phyloP scores from a whole-genome alignment of 2,329 filamentous ascomycete genomes.

The Sarocladiaceae sp. region DNA sequence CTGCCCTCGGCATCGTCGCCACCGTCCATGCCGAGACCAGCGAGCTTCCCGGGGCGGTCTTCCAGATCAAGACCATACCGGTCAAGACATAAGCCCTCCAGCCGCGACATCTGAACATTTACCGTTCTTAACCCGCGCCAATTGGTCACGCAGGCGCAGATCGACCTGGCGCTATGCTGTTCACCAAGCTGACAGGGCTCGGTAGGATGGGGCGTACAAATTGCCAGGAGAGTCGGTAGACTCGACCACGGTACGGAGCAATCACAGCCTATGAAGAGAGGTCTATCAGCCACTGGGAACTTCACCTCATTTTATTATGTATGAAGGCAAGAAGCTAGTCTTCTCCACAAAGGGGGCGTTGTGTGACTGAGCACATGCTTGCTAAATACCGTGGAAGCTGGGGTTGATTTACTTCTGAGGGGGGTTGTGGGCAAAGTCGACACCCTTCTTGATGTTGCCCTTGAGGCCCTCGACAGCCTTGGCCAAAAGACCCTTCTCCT shows the following conservation, averaged over 20 bases:
- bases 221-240: neutral
- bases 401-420: conserved; percentile 69
- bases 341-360: neutral
- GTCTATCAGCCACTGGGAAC: conserved; percentile 29
- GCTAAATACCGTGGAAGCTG: conserved; percentile 8
- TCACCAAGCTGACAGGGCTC: neutral
- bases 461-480: conserved; percentile 71
- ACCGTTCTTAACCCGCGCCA: too few species aligned
- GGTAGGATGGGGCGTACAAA: neutral
- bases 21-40: conserved; percentile 86
- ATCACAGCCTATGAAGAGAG: conserved; percentile 30
- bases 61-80: conserved; percentile 85
- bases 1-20: conserved; percentile 84
- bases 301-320: conserved; percentile 27
- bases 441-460: conserved; percentile 90
- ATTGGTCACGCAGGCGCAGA: too few species aligned
- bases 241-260: neutral
- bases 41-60: conserved; percentile 82
- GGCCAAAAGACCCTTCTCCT: conserved; percentile 83
- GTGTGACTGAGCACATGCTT: neutral
- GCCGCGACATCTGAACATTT: too few species aligned
- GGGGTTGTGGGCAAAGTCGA: conserved; percentile 81
- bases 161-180: too few species aligned
- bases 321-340: conserved; percentile 20
- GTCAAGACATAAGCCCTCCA: conserved; percentile 48